Base-by-base conservation (phyloP, 1,284 basidiomycete genomes). In the Tylopilus sp. region DNA sequence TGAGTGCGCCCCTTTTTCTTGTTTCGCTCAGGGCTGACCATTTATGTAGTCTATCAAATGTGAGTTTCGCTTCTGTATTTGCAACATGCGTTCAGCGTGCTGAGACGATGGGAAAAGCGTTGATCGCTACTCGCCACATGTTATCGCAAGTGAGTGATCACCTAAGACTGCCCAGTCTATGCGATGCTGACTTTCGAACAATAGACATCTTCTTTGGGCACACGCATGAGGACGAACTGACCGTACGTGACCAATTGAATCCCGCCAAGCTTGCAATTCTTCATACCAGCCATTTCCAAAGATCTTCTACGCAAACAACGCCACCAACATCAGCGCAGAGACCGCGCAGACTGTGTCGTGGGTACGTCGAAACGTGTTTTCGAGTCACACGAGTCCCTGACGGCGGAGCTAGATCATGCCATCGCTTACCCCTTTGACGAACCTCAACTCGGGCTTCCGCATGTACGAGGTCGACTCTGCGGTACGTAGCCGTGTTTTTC, bases 381-480 rank as follows among this genome's bases (percentile, higher is more conserved):
- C 10, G 15, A 38, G 33, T 36, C 33, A 9, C 5, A 8, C 18
- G 29, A 12, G 32, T 36, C 7, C 19, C 15, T 63, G 53, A 67
- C 52, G 29, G 58, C 22, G 6, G 13, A 33, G n/a, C 24, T 33
- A 83, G 82, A 89, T 93, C 53, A 86, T 82, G 9, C 93, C 93
- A 0, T 91, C 90, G 0, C 75, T 95, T 36, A 93, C 91, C 0
- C 92, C 92, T 0, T 77, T 88, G 33, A 91, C 85, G 32, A 91
- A 93, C 73, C 80, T 94, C 52, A 95, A 95, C 77, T 91, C 91
- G 18, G 91, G 92, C 4, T 92, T 95, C 81, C 85, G 92, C 53
- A 83, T 94, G 33, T 36, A 36, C 33, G 33, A 36, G 10, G 33
- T 36, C 9, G 92, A 94, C 75, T 90, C 91, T 10, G 83, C 80